Conservation (phyloP, 2,329 filamentous ascomycete genomes). For the Arthrinium puccinioides region DNA sequence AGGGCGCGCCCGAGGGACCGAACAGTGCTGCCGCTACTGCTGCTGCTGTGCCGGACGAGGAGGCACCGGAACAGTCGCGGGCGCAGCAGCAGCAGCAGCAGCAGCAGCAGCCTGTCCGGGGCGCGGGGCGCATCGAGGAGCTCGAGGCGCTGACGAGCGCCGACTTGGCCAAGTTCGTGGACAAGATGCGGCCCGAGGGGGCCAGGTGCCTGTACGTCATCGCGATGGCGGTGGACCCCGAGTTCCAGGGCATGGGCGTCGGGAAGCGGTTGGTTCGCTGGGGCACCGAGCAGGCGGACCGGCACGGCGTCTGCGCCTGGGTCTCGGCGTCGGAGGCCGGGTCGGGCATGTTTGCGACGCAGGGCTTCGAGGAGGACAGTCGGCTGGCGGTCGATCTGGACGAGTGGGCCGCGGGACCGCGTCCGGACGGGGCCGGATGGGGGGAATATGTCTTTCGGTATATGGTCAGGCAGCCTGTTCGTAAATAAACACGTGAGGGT, state of each 20-base stretch:
- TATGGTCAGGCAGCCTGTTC: conserved; percentile 1
- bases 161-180: conserved; percentile 21
- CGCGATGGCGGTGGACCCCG: conserved; percentile 22
- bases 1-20: not conserved
- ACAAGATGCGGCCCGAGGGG: conserved; percentile 11
- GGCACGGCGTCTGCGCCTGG: conserved; percentile 22
- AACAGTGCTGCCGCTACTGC: conserved; percentile 4
- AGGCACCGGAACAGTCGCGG: conserved; percentile 4
- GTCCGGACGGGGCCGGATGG: not conserved
- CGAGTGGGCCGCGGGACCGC: conserved; percentile 4
- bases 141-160: conserved; percentile 20
- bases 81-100: not conserved
- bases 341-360: conserved; percentile 20
- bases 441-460: conserved; percentile 2
- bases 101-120: not conserved
- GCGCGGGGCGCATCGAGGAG: conserved; percentile 12
- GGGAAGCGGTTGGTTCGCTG: conserved; percentile 24
- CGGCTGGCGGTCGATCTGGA: conserved; percentile 5
- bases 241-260: conserved; percentile 23
- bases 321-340: conserved; percentile 26
- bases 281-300: conserved; percentile 23
- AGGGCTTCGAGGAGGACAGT: conserved; percentile 14
- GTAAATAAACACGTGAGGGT: too few species aligned
- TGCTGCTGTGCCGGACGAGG: conserved; percentile 7
- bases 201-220: conserved; percentile 27